Conservation (phyloP, 257 asterid genomes). For the Solanum etuberosum region DNA sequence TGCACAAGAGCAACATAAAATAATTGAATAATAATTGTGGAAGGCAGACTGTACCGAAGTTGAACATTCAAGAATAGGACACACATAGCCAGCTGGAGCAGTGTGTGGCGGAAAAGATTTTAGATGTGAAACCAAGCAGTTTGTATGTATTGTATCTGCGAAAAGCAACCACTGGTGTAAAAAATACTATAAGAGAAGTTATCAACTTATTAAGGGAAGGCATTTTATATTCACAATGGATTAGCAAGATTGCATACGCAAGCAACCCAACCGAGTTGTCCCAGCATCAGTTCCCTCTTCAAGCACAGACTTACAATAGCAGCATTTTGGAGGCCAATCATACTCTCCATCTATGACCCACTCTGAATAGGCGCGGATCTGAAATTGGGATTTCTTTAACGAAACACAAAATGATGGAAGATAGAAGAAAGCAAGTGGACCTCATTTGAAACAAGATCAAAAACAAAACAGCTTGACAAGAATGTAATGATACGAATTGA, state of each 20-base stretch:
- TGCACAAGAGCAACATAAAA: neutral
- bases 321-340: constrained; percentile 98
- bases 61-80: constrained; percentile 53
- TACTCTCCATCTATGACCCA: constrained; percentile 98
- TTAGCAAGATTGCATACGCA: constrained; percentile 51
- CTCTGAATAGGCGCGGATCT: constrained; percentile 84
- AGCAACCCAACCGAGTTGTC: constrained; percentile 90
- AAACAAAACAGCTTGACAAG: neutral
- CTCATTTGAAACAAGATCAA: neutral
- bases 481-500: neutral
- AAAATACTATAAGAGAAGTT: neutral
- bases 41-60: constrained; percentile 39
- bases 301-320: constrained; percentile 63
- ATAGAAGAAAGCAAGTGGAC: neutral
- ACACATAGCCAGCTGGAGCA: constrained; percentile 79
- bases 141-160: constrained; percentile 69
- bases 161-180: neutral
- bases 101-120: constrained; percentile 73
- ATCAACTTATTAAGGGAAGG: neutral
- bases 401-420: neutral
- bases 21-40: neutral
- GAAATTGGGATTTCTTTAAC: neutral
- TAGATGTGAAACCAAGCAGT: constrained; percentile 69
- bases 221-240: neutral
- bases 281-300: constrained; percentile 57